Evolutionary conservation across 2,329 filamentous ascomycete genomes (phyloP), one percentile per base, ranked within the genome.

Genomic region (Fusarium equiseti): DNA sequence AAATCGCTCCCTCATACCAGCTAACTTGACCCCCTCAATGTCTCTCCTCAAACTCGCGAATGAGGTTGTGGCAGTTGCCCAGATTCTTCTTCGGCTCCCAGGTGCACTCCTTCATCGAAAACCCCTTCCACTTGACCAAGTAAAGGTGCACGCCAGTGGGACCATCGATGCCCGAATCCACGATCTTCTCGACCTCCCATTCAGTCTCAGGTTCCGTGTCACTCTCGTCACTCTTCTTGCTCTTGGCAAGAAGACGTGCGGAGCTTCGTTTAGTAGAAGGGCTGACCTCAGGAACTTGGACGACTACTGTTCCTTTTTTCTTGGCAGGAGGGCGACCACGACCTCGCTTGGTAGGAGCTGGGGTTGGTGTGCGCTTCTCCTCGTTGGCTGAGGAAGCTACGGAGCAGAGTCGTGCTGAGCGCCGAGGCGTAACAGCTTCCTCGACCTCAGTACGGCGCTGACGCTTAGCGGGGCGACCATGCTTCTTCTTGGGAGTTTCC

Each of bases 91-190:
- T 82, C 3, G 85, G 85, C 77, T 88, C 87, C 87, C 87, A 89
- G 0, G 86, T 88, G 62, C 84, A 87, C 2, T 85, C 74, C 20
- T 78, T 76, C 2, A 71, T 66, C 0, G 79, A 53, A 57, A 81
- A 88, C 0, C 83, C 84, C 68, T 83, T 82, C 87, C 87, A 89
- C 75, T 88, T 87, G 56, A 89, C 81, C 6, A 79, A 66, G 73
- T 85, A 89, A 72, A 82, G 75, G 66, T 81, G 78, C 63, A 80
- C 74, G 64, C 78, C 77, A 2, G 80, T 81, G 8, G 76, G 73
- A 9, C 72, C 73, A 43, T 84, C 80, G 40, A 85, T 77, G 7
- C 73, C 76, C 0, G 79, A 79, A 20, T 81, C 80, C 13, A 86
- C 53, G 32, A 88, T 84, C 5, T 75, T 71, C 71, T 88, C 86